A percentile compares a stretch with the other conserved stretches of the same genome.
Conservation (phyloP, 2,329 filamentous ascomycete genomes). For the Massarina eburnea region DNA sequence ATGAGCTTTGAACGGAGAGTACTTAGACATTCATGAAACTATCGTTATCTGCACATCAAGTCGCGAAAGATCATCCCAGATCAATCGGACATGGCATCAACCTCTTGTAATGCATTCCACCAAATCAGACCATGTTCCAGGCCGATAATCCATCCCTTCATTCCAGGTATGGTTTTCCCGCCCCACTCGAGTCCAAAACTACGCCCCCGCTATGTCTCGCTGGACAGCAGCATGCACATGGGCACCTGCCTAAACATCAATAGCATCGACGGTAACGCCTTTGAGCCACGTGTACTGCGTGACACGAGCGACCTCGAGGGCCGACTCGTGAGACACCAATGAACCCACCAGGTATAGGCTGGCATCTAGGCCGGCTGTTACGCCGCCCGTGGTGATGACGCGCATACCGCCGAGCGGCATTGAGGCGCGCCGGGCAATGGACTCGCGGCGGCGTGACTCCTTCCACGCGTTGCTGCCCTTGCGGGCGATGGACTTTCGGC, state of each 20-base stretch:
- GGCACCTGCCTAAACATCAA: conserved; percentile 67
- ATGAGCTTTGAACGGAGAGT: neutral
- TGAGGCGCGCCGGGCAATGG: conserved; percentile 73
- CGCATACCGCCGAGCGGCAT: conserved; percentile 70
- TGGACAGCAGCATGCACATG: conserved; percentile 1
- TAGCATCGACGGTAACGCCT: conserved; percentile 79
- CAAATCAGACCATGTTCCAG: conserved; percentile 11
- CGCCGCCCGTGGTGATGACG: conserved; percentile 78
- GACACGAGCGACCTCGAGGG: conserved; percentile 70
- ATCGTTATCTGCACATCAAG: conserved; percentile 29
- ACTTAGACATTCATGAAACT: conserved; percentile 19
- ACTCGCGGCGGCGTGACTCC: conserved; percentile 76
- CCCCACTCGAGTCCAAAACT: conserved; percentile 14
- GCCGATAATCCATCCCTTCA: conserved; percentile 19
- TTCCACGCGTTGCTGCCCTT: conserved; percentile 86
- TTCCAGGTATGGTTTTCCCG: conserved; percentile 1
- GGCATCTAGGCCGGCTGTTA: conserved; percentile 80
- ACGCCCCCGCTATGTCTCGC: conserved; percentile 26
- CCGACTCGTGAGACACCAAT: conserved; percentile 74
- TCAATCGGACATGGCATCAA: conserved; percentile 24
- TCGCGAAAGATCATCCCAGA: conserved; percentile 28
- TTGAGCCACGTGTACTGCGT: conserved; percentile 87
- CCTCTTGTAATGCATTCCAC: neutral
- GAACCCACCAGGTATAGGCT: conserved; percentile 82
- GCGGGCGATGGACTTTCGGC: conserved; percentile 54